Base-by-base conservation (phyloP, 1,284 basidiomycete genomes). In the Neonothopanus nambi region DNA sequence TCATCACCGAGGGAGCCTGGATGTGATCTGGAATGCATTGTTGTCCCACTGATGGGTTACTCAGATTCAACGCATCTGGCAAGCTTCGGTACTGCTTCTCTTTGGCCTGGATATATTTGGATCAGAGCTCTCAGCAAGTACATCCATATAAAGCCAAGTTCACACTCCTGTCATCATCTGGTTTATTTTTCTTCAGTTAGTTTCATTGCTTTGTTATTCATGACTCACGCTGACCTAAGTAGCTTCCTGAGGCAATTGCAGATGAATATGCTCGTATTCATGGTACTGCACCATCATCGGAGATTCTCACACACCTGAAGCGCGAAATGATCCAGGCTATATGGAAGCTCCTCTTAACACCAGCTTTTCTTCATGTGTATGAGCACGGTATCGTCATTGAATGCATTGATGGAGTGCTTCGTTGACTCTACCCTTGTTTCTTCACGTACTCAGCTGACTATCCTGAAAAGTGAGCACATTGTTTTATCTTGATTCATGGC, bases 361-460 rank as follows among this genome's bases (percentile, higher is more conserved):
- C 56, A 9, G 58, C 64, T 5, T 67, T 67, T 42, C 49, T 70
- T 7, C 45, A 66, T 35, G 70, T 67, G 0, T 73, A 70, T 51
- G 37, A 51, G 2, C 47, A 71, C 51, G 71, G 70, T 0, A 57
- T 69, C 13, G 56, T 65, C 4, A 50, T 66, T 15, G 15, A 47
- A 17, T 73, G 65, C 50, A 40, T 45, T 21, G 71, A 74, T 64
- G 67, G 68, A 3, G 57, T 70, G 24, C 44, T 50, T 23, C 57
- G 67, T 0, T 56, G 62, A 1, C 26, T 71, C 3, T 74, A 66
- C 55, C 66, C 67, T 33, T 61, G 67, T 2, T 54, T 74, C 21
- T 66, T 72, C 26, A 65, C 65, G 13, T 74, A 75, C 52, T 68
- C 70, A 9, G 71, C 70, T 2, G 72, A 75, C 59, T 75, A 74